Conservation (phyloP, 1,139 yeast genomes). For the Kodamaea sp. region DNA sequence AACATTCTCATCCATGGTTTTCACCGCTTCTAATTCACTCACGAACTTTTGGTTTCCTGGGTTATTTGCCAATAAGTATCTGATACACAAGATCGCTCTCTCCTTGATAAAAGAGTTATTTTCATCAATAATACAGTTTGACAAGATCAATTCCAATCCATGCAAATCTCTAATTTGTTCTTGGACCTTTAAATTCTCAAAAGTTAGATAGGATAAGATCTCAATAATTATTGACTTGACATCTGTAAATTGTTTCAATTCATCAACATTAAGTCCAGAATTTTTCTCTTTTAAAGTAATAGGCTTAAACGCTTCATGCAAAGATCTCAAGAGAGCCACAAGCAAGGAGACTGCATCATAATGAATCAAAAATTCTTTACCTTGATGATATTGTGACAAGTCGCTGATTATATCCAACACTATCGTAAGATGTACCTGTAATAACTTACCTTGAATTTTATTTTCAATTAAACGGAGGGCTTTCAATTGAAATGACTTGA, state of each 20-base stretch:
- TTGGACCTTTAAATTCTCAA: constrained; percentile 54
- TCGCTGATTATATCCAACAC: constrained; percentile 51
- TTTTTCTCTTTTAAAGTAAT: constrained; percentile 13
- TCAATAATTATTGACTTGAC: constrained; percentile 61
- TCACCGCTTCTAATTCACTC: constrained; percentile 43
- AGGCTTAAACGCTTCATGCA: constrained; percentile 45
- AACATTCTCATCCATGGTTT: constrained; percentile 30
- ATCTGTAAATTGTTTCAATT: constrained; percentile 48
- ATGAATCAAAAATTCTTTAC: constrained; percentile 48
- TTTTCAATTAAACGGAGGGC: constrained; percentile 5
- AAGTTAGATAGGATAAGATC: constrained; percentile 52
- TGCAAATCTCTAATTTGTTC: constrained; percentile 62
- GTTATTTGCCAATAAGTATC: constrained; percentile 63
- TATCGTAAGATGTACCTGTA: constrained; percentile 6
- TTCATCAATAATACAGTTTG: constrained; percentile 81
- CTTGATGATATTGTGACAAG: constrained; percentile 48
- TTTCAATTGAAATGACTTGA: constrained; percentile 16
- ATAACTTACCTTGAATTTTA: constrained; percentile 4
- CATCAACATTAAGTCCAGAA: constrained; percentile 1
- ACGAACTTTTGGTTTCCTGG: constrained; percentile 70
- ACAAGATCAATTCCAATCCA: constrained; percentile 68
- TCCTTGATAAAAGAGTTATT: constrained; percentile 89
- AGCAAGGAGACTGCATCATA: constrained; percentile 48
- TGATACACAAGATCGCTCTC: constrained; percentile 73
- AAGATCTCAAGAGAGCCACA: constrained; percentile 39